Evolutionary conservation across 192 early-diverging fungal species (phyloP).

Genomic region (Haplosporangium gracile): DNA sequence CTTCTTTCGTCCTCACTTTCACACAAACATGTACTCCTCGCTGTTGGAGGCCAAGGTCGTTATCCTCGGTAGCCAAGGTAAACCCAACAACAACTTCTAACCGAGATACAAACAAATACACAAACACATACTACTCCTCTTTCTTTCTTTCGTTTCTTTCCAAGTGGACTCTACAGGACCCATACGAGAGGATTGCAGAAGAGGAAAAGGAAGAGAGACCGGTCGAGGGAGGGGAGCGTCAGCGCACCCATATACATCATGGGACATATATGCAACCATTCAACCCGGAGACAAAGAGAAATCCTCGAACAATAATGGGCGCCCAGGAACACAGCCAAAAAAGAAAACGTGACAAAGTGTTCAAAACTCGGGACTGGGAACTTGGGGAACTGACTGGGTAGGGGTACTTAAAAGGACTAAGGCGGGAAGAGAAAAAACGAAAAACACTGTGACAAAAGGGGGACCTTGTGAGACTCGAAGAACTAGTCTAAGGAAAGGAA

Average conservation of each 20-base stretch:
- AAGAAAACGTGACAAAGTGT: neutral
- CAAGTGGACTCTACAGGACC: neutral
- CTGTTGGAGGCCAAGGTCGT: slow-evolving; percentile 81
- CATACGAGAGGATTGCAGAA: neutral
- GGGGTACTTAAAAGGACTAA: neutral
- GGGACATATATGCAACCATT: neutral
- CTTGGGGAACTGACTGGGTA: neutral
- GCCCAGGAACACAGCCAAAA: neutral
- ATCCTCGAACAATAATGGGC: neutral
- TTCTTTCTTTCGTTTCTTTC: neutral
- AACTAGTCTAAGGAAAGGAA: neutral
- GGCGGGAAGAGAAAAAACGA: neutral
- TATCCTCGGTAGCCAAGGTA: slow-evolving; percentile 82
- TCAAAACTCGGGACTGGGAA: neutral
- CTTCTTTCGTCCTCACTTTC: neutral
- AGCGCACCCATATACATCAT: neutral
- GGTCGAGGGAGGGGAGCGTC: neutral
- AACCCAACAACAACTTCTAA: neutral
- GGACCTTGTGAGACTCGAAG: slow-evolving; percentile 3
- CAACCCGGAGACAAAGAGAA: neutral
- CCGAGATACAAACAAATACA: no score
- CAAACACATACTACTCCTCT: neutral
- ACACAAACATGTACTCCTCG: slow-evolving; percentile 47
- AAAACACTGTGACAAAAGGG: neutral
- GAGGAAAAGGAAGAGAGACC: neutral